Conservation (phyloP, 257 asterid genomes). For the Pogostemon cablin region DNA sequence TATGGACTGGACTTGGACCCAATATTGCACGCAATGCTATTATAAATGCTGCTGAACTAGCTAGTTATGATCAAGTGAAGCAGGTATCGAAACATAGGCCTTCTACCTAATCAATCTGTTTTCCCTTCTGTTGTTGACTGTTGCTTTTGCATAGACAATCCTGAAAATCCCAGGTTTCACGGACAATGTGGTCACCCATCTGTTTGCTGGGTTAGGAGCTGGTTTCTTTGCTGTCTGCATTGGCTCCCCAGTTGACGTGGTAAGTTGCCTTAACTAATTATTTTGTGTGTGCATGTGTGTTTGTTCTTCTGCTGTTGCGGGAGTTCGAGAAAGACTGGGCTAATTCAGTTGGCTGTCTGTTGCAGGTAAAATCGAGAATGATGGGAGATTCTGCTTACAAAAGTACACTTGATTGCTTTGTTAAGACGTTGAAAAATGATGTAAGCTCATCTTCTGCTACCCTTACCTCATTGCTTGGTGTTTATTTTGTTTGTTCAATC, state of each 20-base stretch:
- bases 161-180: conserved; percentile 93
- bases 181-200: conserved; percentile 90
- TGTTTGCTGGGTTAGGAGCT: conserved; percentile 92
- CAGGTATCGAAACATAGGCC: conserved; percentile 50
- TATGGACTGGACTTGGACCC: conserved; percentile 99
- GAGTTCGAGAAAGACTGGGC: neutral
- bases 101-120: conserved; percentile 24
- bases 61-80: conserved; percentile 99
- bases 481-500: conserved; percentile 11
- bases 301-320: neutral
- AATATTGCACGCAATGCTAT: conserved; percentile 95
- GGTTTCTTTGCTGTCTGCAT: conserved; percentile 98
- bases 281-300: neutral
- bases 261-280: conserved; percentile 33
- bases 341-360: conserved; percentile 28
- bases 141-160: conserved; percentile 57
- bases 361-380: conserved; percentile 97
- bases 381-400: conserved; percentile 94
- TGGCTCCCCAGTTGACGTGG: conserved; percentile 99
- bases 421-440: conserved; percentile 90
- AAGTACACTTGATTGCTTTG: conserved; percentile 88
- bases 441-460: conserved; percentile 50
- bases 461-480: neutral
- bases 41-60: conserved; percentile 96
- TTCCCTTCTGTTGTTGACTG: conserved; percentile 22